Percentiles rank a stretch among this genome's conserved stretches.
phyloP scores from a whole-genome alignment of 1,284 basidiomycete genomes.

The Leccinum cinnamomeum region DNA sequence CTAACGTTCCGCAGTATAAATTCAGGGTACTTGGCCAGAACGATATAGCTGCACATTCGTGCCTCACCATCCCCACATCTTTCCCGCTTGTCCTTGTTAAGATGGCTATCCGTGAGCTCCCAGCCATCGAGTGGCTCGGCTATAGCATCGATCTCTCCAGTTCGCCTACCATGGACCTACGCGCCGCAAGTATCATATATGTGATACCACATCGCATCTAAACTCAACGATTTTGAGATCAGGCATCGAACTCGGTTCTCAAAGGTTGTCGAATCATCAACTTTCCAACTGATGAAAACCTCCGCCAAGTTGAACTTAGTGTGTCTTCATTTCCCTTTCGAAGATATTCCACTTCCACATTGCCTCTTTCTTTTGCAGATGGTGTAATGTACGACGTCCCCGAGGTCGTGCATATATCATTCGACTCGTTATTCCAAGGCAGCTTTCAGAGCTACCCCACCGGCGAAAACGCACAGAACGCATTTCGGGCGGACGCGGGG shows the following conservation, averaged over 20 bases:
- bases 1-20: neutral
- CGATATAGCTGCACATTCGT: neutral
- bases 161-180: neutral
- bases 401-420: neutral
- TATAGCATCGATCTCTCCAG: neutral
- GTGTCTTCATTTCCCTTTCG: neutral
- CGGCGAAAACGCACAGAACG: neutral
- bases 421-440: neutral
- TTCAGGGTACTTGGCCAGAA: neutral
- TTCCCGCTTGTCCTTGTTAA: neutral
- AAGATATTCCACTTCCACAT: neutral
- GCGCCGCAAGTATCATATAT: neutral
- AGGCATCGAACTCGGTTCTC: neutral
- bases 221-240: neutral
- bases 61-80: neutral
- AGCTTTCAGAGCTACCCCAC: neutral
- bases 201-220: neutral
- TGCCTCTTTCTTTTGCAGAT: neutral
- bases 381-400: neutral
- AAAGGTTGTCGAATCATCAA: neutral
- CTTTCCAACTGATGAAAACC: neutral
- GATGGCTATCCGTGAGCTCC: neutral
- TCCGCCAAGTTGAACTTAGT: neutral
- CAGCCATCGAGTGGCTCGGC: neutral
- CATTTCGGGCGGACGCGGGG: neutral